Evolutionary conservation across 2,329 filamentous ascomycete species (phyloP).

Genomic region (Colletotrichum sp.): DNA sequence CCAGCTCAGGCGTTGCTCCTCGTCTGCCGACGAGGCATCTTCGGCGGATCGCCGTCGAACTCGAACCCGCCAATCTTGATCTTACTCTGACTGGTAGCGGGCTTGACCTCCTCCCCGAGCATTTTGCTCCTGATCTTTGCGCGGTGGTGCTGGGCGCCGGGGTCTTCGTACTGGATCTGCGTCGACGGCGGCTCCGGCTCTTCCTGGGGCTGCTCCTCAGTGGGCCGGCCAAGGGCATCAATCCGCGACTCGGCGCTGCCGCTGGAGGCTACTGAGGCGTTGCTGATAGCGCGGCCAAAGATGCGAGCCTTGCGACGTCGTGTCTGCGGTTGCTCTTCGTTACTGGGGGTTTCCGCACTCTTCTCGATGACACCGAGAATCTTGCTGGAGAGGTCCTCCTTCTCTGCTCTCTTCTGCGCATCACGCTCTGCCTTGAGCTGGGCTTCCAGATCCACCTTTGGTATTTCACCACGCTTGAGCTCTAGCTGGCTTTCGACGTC

Average conservation of each 20-base stretch:
- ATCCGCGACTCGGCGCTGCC: slow-evolving; percentile 43
- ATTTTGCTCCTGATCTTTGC: slow-evolving; percentile 51
- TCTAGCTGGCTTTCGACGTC: background rate
- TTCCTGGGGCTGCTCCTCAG: background rate
- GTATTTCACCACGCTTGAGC: background rate
- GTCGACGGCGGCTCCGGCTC: slow-evolving; percentile 45
- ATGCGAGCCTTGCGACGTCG: slow-evolving; percentile 49
- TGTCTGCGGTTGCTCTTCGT: slow-evolving; percentile 15
- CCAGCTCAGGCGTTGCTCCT: background rate
- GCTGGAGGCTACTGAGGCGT: slow-evolving; percentile 57
- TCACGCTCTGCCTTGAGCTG: slow-evolving; percentile 10
- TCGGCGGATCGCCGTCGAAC: background rate
- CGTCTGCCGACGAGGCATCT: background rate
- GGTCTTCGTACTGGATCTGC: slow-evolving; percentile 60
- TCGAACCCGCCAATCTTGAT: slow-evolving; percentile 15
- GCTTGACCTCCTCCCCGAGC: slow-evolving; percentile 22
- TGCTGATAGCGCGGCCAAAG: slow-evolving; percentile 64
- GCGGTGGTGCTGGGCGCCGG: slow-evolving; percentile 50
- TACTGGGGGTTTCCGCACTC: slow-evolving; percentile 20
- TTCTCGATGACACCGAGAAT: slow-evolving; percentile 48
- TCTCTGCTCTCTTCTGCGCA: slow-evolving; percentile 37
- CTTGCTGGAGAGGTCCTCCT: slow-evolving; percentile 45
- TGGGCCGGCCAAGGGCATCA: slow-evolving; percentile 18
- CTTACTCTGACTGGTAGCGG: background rate
- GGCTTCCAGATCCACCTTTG: slow-evolving; percentile 24